A percentile compares a stretch with the other conserved stretches of the same genome.
Evolutionary conservation across 1,284 basidiomycete species (phyloP).

Genomic region (Heterobasidion parviporum): DNA sequence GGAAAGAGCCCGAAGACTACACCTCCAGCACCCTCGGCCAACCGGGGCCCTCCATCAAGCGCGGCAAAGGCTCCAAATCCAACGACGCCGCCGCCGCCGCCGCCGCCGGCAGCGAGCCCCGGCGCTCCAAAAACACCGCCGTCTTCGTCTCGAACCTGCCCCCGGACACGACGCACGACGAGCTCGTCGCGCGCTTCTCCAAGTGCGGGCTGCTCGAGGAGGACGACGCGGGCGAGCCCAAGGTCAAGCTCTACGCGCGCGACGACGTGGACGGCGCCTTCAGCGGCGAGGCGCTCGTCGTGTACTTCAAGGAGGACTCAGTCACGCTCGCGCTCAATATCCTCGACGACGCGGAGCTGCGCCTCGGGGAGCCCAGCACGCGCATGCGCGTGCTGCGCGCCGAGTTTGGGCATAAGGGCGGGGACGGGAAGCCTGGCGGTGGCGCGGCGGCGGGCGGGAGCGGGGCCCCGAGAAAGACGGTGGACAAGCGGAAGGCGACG

Average conservation of each 20-base stretch:
- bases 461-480: conserved; percentile 50
- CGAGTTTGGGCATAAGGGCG: conserved; percentile 70
- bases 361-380: conserved; percentile 69
- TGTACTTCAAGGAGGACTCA: conserved; percentile 96
- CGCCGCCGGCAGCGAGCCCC: conserved; percentile 22
- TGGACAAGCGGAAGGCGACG: conserved; percentile 77
- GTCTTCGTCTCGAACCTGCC: conserved; percentile 90
- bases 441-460: conserved; percentile 15
- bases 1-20: conserved; percentile 72
- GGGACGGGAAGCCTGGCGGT: conserved; percentile 19
- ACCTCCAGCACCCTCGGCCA: conserved; percentile 46
- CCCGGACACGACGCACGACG: conserved; percentile 63
- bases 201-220: conserved; percentile 92
- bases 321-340: conserved; percentile 82
- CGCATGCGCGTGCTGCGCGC: conserved; percentile 83
- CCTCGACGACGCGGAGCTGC: conserved; percentile 88
- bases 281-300: conserved; percentile 92
- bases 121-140: conserved; percentile 83
- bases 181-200: conserved; percentile 77
- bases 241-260: conserved; percentile 90
- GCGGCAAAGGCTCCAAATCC: conserved; percentile 43
- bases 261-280: conserved; percentile 85
- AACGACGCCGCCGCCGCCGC: conserved; percentile 29
- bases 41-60: conserved; percentile 53
- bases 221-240: conserved; percentile 79